Evolutionary conservation across 2,329 filamentous ascomycete species (phyloP).

Genomic region (Colletotrichum sp.): DNA sequence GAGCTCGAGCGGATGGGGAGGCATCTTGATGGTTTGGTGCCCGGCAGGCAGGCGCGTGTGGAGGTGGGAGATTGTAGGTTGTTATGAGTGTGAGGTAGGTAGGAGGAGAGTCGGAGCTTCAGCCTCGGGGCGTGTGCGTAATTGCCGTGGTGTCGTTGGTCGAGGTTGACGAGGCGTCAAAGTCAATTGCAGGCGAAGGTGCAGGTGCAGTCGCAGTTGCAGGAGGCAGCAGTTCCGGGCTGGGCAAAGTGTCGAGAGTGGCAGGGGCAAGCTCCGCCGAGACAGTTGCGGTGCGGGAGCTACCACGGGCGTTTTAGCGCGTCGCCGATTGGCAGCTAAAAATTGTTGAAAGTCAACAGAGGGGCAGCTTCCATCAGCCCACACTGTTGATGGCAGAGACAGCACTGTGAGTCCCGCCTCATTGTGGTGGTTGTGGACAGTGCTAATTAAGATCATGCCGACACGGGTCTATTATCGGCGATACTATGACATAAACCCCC

Average conservation of each 20-base stretch:
- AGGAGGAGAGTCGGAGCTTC: neutral
- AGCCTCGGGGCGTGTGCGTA: constrained; percentile 1
- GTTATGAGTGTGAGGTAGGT: no score
- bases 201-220: neutral
- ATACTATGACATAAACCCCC: constrained; percentile 21
- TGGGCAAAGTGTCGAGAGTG: neutral
- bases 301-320: constrained; percentile 16
- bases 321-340: constrained; percentile 21
- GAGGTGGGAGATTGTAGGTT: no score
- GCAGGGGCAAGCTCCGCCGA: constrained; percentile 14
- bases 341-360: constrained; percentile 25
- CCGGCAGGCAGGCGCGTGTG: neutral
- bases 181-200: constrained; percentile 5
- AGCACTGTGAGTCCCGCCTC: neutral
- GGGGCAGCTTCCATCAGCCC: constrained; percentile 16
- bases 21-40: neutral
- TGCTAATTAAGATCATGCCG: neutral
- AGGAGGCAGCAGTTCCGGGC: neutral
- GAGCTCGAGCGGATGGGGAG: constrained; percentile 50
- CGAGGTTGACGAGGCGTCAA: neutral
- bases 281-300: constrained; percentile 1
- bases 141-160: neutral
- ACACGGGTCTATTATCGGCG: constrained; percentile 14
- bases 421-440: neutral
- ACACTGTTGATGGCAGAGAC: neutral